Conservation (phyloP, 2,329 filamentous ascomycete species). For the Ophiocordyceps camponoti-saundersi region DNA sequence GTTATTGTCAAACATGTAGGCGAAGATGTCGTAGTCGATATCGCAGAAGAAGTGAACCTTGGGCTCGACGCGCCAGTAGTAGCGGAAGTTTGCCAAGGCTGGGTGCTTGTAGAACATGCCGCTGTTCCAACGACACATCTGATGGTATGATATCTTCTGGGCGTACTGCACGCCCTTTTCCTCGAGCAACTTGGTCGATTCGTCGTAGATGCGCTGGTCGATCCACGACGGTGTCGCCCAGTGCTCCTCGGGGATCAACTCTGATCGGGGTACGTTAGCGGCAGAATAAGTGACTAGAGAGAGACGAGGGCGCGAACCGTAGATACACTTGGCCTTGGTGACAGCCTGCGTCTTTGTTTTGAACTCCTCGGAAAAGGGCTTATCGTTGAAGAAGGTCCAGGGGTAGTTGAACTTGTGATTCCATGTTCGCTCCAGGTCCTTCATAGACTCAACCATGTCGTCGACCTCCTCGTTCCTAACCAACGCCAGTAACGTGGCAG, state of each 20-base stretch:
- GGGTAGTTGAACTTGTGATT: constrained; percentile 99
- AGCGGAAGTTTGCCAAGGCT: constrained; percentile 63
- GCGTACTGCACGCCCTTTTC: constrained; percentile 85
- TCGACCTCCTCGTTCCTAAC: constrained; percentile 83
- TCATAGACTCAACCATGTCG: constrained; percentile 76
- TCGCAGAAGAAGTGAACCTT: constrained; percentile 99
- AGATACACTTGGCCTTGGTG: constrained; percentile 78
- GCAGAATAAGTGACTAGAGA: not conserved
- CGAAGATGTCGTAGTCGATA: constrained; percentile 95
- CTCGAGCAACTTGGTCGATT: constrained; percentile 68
- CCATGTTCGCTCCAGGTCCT: constrained; percentile 85
- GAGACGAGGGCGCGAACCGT: constrained; percentile 38
- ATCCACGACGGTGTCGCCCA: constrained; percentile 92
- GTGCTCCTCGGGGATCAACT: constrained; percentile 84
- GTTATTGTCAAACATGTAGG: constrained; percentile 95
- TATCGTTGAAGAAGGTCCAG: constrained; percentile 98
- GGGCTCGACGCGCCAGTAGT: constrained; percentile 97
- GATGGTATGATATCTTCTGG: constrained; percentile 77
- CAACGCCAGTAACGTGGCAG: constrained; percentile 79
- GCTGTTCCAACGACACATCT: constrained; percentile 99
- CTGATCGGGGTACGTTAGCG: constrained; percentile 22
- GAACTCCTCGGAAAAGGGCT: constrained; percentile 85
- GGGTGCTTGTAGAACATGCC: constrained; percentile 96
- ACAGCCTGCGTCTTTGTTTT: constrained; percentile 62
- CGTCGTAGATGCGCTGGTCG: constrained; percentile 66